Percentiles rank a stretch among this genome's conserved stretches.
Conservation (phyloP, 805 yeast species). For the Hanseniaspora opuntiae region DNA sequence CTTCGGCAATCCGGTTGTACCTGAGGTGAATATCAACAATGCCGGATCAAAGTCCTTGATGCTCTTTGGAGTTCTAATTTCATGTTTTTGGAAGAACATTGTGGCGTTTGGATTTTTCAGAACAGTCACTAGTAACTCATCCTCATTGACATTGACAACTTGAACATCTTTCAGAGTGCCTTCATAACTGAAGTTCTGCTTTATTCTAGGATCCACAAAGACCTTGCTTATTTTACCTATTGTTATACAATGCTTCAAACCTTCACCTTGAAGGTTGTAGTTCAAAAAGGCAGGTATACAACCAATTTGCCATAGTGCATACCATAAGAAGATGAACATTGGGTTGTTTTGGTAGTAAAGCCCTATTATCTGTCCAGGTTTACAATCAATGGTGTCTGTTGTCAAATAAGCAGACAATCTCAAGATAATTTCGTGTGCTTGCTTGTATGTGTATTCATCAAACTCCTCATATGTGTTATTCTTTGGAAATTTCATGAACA, state of each 20-base stretch:
- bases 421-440: constrained; percentile 53
- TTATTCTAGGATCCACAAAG: constrained; percentile 62
- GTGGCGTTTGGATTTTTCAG: constrained; percentile 29
- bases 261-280: constrained; percentile 58
- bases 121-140: constrained; percentile 31
- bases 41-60: constrained; percentile 51
- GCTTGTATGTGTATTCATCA: constrained; percentile 53
- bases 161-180: constrained; percentile 22
- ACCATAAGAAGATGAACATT: constrained; percentile 63
- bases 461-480: constrained; percentile 34
- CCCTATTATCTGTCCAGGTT: constrained; percentile 56
- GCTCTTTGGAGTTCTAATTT: constrained; percentile 39
- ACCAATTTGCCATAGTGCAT: constrained; percentile 82
- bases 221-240: constrained; percentile 52
- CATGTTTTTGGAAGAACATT: constrained; percentile 41
- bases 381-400: constrained; percentile 44
- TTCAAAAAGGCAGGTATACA: constrained; percentile 80
- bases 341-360: constrained; percentile 74
- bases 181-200: constrained; percentile 31
- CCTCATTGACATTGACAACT: constrained; percentile 33
- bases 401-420: constrained; percentile 53
- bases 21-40: constrained; percentile 74
- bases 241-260: constrained; percentile 67
- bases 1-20: constrained; percentile 90
- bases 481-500: constrained; percentile 48